Conservation (phyloP, 1,139 yeast genomes). For the Diutina mesorugosa region DNA sequence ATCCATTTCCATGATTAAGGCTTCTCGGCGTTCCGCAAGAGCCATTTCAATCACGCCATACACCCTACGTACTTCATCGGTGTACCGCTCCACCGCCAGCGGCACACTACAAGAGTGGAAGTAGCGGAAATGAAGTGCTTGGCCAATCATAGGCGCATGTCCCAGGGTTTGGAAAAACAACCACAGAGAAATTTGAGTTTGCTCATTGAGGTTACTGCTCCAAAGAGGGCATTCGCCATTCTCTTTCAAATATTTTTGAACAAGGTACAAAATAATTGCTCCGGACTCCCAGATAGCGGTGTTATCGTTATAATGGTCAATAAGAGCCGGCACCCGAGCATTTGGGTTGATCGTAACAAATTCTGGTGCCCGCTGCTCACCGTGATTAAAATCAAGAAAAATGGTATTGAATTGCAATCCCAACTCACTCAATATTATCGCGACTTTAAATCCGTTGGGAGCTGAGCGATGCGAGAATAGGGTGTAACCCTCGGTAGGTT, state of each 20-base stretch:
- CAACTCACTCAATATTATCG: conserved; percentile 77
- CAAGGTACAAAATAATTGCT: conserved; percentile 71
- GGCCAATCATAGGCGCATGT: conserved; percentile 97
- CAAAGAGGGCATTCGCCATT: conserved; percentile 68
- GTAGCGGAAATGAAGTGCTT: conserved; percentile 85
- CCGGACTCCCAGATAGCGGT: conserved; percentile 91
- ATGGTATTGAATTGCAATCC: conserved; percentile 72
- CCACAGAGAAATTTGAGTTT: conserved; percentile 83
- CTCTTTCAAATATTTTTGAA: conserved; percentile 53
- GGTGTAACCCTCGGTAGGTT: conserved; percentile 77
- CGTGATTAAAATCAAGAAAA: conserved; percentile 75
- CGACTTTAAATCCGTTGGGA: conserved; percentile 94
- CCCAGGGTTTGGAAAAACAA: conserved; percentile 91
- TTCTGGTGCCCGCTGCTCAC: conserved; percentile 90
- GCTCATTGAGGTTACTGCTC: conserved; percentile 71
- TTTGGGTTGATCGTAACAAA: conserved; percentile 87
- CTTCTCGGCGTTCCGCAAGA: conserved; percentile 84
- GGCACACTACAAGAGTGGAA: conserved; percentile 83
- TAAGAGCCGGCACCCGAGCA: conserved; percentile 88
- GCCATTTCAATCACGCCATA: conserved; percentile 95
- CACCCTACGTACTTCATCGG: conserved; percentile 87
- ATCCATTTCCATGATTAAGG: conserved; percentile 80
- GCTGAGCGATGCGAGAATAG: conserved; percentile 86
- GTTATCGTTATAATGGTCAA: conserved; percentile 74
- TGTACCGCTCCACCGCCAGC: conserved; percentile 81